Conservation (phyloP, 2,329 filamentous ascomycete species). For the Trichocomaceae sp. region DNA sequence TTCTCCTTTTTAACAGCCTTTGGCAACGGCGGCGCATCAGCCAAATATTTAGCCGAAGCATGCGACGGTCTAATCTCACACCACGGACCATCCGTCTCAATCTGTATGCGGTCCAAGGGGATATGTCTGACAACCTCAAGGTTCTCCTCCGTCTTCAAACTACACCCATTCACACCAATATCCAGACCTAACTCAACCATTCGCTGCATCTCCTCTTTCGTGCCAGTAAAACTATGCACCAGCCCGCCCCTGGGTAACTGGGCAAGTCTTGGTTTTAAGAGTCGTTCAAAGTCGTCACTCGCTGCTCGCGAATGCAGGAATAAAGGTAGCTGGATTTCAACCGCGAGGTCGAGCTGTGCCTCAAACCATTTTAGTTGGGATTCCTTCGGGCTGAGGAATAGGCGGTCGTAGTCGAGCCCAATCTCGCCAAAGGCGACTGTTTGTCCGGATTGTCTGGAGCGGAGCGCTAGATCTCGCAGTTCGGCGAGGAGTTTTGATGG, state of each 20-base stretch:
- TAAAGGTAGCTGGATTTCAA: slow-evolving; percentile 70
- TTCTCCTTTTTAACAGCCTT: slow-evolving; percentile 94
- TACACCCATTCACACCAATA: slow-evolving; percentile 94
- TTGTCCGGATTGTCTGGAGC: slow-evolving; percentile 52
- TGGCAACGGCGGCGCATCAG: slow-evolving; percentile 63
- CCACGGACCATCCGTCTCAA: slow-evolving; percentile 97
- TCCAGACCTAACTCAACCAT: slow-evolving; percentile 75
- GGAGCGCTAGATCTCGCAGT: slow-evolving; percentile 58
- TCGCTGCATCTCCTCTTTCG: slow-evolving; percentile 72
- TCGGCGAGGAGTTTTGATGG: slow-evolving; percentile 44
- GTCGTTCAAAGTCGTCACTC: slow-evolving; percentile 70
- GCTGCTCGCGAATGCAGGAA: slow-evolving; percentile 91
- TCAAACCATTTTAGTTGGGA: slow-evolving; percentile 81
- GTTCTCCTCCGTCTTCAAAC: slow-evolving; percentile 89
- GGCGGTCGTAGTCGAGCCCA: slow-evolving; percentile 89
- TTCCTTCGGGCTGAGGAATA: slow-evolving; percentile 72
- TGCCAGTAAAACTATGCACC: slow-evolving; percentile 93
- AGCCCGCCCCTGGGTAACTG: slow-evolving; percentile 68
- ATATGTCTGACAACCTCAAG: slow-evolving; percentile 75
- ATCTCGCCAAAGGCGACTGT: slow-evolving; percentile 87
- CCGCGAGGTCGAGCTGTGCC: slow-evolving; percentile 71
- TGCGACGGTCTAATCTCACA: slow-evolving; percentile 90
- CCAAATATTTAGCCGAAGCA: slow-evolving; percentile 68
- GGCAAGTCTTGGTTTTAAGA: slow-evolving; percentile 60
- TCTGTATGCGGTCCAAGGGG: slow-evolving; percentile 72